These are phyloP conservation scores for Tetrapisispora arboricola DNA, from an alignment of 805 yeast species.

Conservation along the genomic window DNA sequence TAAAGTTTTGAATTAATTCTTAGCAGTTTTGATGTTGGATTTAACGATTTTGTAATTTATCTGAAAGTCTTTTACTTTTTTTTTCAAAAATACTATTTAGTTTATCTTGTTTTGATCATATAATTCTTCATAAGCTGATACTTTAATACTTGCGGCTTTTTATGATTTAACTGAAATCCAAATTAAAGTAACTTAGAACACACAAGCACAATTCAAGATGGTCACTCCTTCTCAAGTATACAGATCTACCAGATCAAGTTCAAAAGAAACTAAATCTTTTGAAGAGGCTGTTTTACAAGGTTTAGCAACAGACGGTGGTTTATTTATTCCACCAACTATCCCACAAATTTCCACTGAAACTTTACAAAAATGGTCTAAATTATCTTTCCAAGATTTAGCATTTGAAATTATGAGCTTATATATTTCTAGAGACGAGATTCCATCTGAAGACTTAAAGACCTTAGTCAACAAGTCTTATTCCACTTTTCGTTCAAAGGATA, in stretches of 20 bases:
- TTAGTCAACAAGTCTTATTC: constrained; percentile 70
- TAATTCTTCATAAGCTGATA: too few species aligned
- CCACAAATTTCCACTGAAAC: constrained; percentile 51
- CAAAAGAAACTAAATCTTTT: constrained; percentile 45
- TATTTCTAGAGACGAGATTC: constrained; percentile 62
- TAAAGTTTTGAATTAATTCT: too few species aligned
- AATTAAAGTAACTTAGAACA: too few species aligned
- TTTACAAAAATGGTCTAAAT: constrained; percentile 57
- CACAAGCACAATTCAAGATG: too few species aligned
- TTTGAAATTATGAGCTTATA: constrained; percentile 75
- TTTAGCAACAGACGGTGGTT: constrained; percentile 93
- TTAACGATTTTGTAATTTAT: too few species aligned
- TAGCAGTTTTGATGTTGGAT: too few species aligned
- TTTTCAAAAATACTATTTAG: too few species aligned
- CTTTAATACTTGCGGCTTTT: too few species aligned
- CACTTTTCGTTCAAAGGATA: constrained; percentile 79
- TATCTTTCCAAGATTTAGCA: constrained; percentile 79
- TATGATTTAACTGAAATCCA: too few species aligned
- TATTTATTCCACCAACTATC: constrained; percentile 76
- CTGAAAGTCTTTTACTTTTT: too few species aligned
- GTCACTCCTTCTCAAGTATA: constrained; percentile 43
- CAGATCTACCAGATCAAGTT: constrained; percentile 68
- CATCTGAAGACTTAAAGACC: constrained; percentile 51
- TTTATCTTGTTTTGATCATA: too few species aligned
- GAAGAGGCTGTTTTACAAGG: constrained; percentile 85